Evolutionary conservation across 106 monocot genomes (phyloP), one percentile per base, ranked within the genome.

Genomic region (Phalaenopsis aphrodite): DNA sequence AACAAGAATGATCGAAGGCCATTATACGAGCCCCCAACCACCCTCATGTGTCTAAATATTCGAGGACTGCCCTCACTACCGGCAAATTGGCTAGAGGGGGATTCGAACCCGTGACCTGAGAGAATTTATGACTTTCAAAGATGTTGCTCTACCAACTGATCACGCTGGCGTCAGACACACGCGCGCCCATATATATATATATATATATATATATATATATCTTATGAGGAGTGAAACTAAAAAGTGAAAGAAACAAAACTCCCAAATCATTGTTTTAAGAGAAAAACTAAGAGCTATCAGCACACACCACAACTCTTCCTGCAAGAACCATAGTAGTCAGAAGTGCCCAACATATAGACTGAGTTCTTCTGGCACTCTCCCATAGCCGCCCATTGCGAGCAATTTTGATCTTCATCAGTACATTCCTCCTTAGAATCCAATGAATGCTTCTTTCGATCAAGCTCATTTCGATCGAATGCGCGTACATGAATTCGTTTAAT

Each of bases 271-370:
- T 65, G 64, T 65, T 65, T 24, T 8, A 23, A 65, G 23, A 65
- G 9, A 23, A 65, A 65, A 0, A 5, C 11, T 36, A 2, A 39
- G 41, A 82, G 42, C 23, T 75, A 12, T 85, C 80, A 91, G 76
- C 94, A 94, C 11, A 73, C 86, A 23, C 79, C 84, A 61, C 94
- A 94, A 75, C 94, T 94, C 87, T 90, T 94, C 64, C 89, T 87
- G 64, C 91, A 94, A 11, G 89, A 55, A 64, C 94, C 94, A 79
- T 87, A 94, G 73, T 94, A 94, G 79, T 91, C 94, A 12, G 91
- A 77, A 41, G 73, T 89, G 10, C 94, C 91, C 71, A 90, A 69
- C 94, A 94, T 91, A 78, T 81, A 92, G 14, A 90, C 80, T 3
- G 85, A 80, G 72, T 94, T 94, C 55, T 82, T 86, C 41, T 87